phyloP scores from a whole-genome alignment of 352 stramenopile genomes.

The Pythium rhizo-oryzae region DNA sequence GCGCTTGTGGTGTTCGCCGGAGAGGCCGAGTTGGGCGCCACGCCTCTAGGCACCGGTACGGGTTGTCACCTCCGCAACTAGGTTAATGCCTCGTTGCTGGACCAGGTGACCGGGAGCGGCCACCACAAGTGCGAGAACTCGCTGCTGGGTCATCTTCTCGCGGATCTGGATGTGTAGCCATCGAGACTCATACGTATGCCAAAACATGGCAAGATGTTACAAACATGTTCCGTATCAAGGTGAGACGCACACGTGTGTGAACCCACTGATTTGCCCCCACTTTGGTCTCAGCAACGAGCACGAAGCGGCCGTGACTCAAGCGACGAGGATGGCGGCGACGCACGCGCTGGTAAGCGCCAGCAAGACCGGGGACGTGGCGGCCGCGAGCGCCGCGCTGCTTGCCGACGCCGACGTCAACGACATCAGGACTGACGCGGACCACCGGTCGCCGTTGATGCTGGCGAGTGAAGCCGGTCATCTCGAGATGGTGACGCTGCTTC shows the following conservation, averaged over 20 bases:
- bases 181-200: too few species aligned
- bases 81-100: background rate
- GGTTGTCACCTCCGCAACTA: background rate
- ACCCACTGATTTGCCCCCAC: too few species aligned
- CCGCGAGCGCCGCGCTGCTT: background rate
- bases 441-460: background rate
- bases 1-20: background rate
- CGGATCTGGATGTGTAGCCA: too few species aligned
- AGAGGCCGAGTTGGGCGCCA: background rate
- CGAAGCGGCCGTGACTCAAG: background rate
- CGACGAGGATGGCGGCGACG: background rate
- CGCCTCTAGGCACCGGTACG: background rate
- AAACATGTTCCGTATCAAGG: too few species aligned
- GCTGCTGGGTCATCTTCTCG: background rate
- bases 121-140: background rate
- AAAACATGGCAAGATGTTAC: too few species aligned
- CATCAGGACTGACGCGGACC: background rate
- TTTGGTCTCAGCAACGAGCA: too few species aligned
- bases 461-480: background rate
- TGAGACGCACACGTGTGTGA: too few species aligned
- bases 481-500: too few species aligned
- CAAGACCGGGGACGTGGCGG: background rate
- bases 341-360: background rate
- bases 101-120: background rate
- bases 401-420: background rate